Conservation (phyloP, 495 filamentous ascomycete genomes). For the Penicillium maclennaniae region DNA sequence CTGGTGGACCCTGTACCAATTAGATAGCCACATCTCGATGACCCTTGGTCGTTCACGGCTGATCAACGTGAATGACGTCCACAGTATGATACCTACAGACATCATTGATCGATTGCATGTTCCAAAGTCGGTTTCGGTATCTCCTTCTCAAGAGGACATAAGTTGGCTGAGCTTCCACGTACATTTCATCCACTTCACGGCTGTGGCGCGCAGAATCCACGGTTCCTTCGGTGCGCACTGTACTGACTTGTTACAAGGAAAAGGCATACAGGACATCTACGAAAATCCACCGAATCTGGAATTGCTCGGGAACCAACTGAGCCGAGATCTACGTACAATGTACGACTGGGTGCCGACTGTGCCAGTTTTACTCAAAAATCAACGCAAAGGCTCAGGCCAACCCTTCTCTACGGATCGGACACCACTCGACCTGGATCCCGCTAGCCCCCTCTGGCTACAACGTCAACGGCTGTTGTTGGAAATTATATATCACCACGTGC, state of each 20-base stretch:
- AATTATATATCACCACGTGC: constrained; percentile 45
- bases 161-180: constrained; percentile 8
- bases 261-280: background rate
- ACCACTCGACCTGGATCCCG: constrained; percentile 35
- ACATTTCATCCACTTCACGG: too few relatives aligned
- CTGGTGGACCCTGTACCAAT: constrained; percentile 49
- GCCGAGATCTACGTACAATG: constrained; percentile 19
- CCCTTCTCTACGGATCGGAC: constrained; percentile 43
- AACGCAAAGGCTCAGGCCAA: constrained; percentile 27
- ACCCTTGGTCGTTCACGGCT: constrained; percentile 49
- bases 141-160: constrained; percentile 9
- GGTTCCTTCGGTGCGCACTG: too few relatives aligned
- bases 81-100: constrained; percentile 41
- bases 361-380: constrained; percentile 35
- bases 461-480: constrained; percentile 51
- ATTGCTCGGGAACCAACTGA: constrained; percentile 28
- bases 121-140: constrained; percentile 32
- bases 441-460: constrained; percentile 40
- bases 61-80: constrained; percentile 22
- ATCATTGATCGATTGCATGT: constrained; percentile 12
- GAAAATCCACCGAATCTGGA: background rate
- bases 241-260: too few relatives aligned
- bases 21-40: constrained; percentile 48
- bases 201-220: too few relatives aligned
- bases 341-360: constrained; percentile 30